Evolutionary conservation across 306 rosid genomes (phyloP), one percentile per base, ranked within the genome.

Genomic region (apple (Malus domestica)): DNA sequence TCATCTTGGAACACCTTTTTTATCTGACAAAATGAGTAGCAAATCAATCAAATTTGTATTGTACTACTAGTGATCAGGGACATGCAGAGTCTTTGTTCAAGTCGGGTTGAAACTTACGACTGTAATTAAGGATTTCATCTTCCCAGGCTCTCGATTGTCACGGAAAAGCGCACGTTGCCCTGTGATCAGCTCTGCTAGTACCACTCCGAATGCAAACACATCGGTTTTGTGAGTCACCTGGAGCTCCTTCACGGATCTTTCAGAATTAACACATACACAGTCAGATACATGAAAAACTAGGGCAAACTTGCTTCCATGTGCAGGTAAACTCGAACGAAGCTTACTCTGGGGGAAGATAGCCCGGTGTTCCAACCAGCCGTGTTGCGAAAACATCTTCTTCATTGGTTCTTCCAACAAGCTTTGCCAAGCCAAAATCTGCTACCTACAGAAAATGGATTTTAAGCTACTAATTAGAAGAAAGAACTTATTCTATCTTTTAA

Each of bases 271-370:
- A 32, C 32, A 27, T 19, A 40, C 1, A 40, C 32, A 25, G 79
- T 85, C 42, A 87, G 40, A 60, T 71, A n/a, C 23, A 51, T 67
- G 76, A 27, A 30, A 27, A 57, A 67, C 30, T 68, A 27, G 27
- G 70, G 20, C 27, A 35, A 66, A 35, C 45, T 65, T 65, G 46
- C 6, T 62, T 62, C n/a, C 32, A 6, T 62, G 20, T 63, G 68
- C 10, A 63, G 68, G 68, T 63, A 29, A 12, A 33, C 45, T 46
- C 4, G 38, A 25, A 25, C 19, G 15, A 71, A 74, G 74, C 89
- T 71, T 86, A 91, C 96, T 94, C 97, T 23, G 98, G 98, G 45
- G 98, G 98, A 79, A 94, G 96, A 78, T 94, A 89, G 81, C 97
- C 98, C 19, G 95, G 98, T 72, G 98, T 94, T 83, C 98, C 98